phyloP scores from a whole-genome alignment of 2,329 filamentous ascomycete genomes.

The Geosmithia morbida region DNA sequence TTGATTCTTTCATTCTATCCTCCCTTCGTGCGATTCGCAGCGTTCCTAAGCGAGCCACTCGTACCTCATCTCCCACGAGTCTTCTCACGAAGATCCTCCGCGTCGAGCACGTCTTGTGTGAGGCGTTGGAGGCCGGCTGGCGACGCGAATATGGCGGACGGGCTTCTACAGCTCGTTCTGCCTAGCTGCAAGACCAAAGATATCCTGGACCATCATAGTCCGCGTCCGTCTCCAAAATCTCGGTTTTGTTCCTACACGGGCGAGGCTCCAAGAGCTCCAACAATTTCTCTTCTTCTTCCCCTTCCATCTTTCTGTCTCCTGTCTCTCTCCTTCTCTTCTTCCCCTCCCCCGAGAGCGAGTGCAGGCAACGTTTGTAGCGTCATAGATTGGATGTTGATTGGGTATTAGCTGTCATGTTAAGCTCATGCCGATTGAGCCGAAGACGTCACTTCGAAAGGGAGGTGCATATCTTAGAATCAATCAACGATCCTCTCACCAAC shows the following conservation, averaged over 20 bases:
- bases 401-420: too few relatives aligned
- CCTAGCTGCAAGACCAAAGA: constrained; percentile 25
- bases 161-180: constrained; percentile 1
- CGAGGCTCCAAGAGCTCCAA: constrained; percentile 37
- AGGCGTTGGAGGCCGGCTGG: constrained; percentile 20
- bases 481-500: too few relatives aligned
- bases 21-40: neutral
- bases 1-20: neutral
- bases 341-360: too few relatives aligned
- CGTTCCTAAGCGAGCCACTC: constrained; percentile 3
- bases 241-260: constrained; percentile 21
- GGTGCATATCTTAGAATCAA: too few relatives aligned
- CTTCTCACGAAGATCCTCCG: constrained; percentile 18
- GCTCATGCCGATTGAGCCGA: too few relatives aligned
- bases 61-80: constrained; percentile 13
- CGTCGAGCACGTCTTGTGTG: constrained; percentile 19
- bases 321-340: too few relatives aligned
- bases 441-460: too few relatives aligned
- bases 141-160: constrained; percentile 4
- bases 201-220: constrained; percentile 42
- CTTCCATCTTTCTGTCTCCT: neutral
- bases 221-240: constrained; percentile 21
- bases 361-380: too few relatives aligned
- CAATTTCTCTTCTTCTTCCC: constrained; percentile 12
- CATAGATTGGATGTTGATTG: too few relatives aligned